These are phyloP conservation scores for Dipteronia sinensis DNA, from an alignment of 345 rosid genomes.

Conservation along the genomic window DNA sequence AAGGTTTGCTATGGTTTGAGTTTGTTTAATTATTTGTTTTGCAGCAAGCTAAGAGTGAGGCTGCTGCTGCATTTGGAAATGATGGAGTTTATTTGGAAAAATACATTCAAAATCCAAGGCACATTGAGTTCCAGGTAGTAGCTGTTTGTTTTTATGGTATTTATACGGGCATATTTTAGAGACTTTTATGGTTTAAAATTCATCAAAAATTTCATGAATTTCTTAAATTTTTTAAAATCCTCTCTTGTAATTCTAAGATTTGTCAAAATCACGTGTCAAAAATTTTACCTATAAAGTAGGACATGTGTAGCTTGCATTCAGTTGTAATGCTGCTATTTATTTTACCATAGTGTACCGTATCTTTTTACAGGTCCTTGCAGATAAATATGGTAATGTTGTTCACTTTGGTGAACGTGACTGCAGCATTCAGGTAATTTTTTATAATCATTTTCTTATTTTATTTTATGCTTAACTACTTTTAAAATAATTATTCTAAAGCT, in stretches of 20 bases:
- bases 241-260: background rate
- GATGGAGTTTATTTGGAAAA: conserved; percentile 98
- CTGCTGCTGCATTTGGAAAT: conserved; percentile 98
- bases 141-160: background rate
- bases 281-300: background rate
- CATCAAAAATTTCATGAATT: background rate
- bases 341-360: conserved; percentile 17
- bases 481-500: background rate
- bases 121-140: conserved; percentile 96
- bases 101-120: conserved; percentile 91
- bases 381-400: conserved; percentile 93
- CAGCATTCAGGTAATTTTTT: conserved; percentile 83
- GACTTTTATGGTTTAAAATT: too few species aligned
- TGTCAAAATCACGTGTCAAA: background rate
- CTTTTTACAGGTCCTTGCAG: conserved; percentile 84
- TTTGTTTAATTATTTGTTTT: conserved; percentile 25
- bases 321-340: background rate
- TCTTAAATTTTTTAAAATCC: background rate
- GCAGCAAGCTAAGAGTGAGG: conserved; percentile 99
- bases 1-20: conserved; percentile 16
- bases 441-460: background rate
- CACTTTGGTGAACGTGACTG: conserved; percentile 99
- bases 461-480: background rate
- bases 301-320: too few species aligned
- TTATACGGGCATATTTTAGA: background rate